Percentiles rank a stretch among this genome's conserved stretches.
Conservation (phyloP, 352 stramenopile genomes). For the Phytopythium delawarense region DNA sequence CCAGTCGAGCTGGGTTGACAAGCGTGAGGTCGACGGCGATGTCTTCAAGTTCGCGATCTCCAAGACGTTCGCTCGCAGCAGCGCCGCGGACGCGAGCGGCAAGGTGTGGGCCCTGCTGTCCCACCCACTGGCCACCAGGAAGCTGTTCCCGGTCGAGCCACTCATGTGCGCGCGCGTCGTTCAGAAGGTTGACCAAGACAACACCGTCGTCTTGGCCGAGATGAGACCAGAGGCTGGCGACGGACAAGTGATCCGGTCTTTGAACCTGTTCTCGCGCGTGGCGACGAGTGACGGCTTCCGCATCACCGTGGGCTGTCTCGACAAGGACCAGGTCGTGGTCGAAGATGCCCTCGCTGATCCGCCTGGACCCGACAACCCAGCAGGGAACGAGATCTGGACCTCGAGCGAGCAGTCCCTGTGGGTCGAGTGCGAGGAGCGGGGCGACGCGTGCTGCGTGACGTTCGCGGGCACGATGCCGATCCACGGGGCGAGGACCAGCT, state of each 20-base stretch:
- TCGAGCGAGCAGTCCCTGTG: conserved; percentile 1
- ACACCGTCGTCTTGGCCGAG: conserved; percentile 19
- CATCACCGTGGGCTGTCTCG: not conserved
- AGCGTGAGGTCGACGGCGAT: conserved; percentile 8
- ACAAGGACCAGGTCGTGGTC: not conserved
- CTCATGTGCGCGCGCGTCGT: conserved; percentile 20
- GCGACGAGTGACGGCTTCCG: not conserved
- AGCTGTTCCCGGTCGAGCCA: conserved; percentile 17
- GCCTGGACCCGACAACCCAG: too few species aligned
- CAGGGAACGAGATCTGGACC: not conserved
- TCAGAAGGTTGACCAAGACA: conserved; percentile 26
- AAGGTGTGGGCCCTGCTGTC: conserved; percentile 22
- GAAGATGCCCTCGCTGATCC: not conserved
- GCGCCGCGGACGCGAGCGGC: conserved; percentile 14
- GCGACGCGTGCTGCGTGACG: not conserved
- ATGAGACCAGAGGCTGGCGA: not conserved
- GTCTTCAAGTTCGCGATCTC: conserved; percentile 22
- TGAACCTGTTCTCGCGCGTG: not conserved
- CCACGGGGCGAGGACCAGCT: not conserved
- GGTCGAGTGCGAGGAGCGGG: conserved; percentile 5
- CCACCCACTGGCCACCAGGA: conserved; percentile 18
- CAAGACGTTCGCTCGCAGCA: conserved; percentile 17
- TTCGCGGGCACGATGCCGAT: conserved; percentile 2
- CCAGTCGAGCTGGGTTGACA: conserved; percentile 24
- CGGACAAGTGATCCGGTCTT: not conserved